Conservation (phyloP, 305 asterid genomes). For the Striga hermonthica region DNA sequence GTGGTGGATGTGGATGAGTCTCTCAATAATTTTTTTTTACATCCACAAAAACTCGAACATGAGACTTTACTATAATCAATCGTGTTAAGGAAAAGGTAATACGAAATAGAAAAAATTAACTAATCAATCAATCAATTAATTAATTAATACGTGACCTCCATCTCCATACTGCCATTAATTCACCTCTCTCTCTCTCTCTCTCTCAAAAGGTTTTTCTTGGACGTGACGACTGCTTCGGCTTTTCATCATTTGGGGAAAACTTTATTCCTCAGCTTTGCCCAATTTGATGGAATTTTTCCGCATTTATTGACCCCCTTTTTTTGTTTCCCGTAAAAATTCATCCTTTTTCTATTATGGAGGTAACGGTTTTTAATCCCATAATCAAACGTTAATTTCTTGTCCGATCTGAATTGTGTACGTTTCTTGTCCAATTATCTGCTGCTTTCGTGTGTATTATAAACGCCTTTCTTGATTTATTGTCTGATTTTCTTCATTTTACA, state of each 20-base stretch:
- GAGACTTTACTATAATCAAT: too few relatives aligned
- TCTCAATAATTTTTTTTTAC: too few relatives aligned
- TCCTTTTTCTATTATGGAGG: constrained; percentile 42
- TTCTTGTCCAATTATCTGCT: constrained; percentile 10
- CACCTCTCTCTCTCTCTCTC: constrained; percentile 28
- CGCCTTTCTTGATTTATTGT: background rate
- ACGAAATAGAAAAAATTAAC: too few relatives aligned
- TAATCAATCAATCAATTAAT: too few relatives aligned
- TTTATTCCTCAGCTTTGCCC: constrained; percentile 30
- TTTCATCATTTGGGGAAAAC: constrained; percentile 28
- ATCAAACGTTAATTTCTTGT: background rate
- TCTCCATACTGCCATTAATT: constrained; percentile 33
- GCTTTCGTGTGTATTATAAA: constrained; percentile 7
- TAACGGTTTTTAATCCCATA: constrained; percentile 27
- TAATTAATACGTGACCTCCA: constrained; percentile 40
- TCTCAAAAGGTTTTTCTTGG: constrained; percentile 39
- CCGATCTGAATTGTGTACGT: constrained; percentile 23
- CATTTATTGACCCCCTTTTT: constrained; percentile 38
- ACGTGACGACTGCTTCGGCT: constrained; percentile 41
- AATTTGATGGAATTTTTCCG: constrained; percentile 39
- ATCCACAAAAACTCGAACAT: too few relatives aligned
- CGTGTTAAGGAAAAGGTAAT: too few relatives aligned
- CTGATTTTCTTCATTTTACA: constrained; percentile 3
- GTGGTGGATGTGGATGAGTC: too few relatives aligned
- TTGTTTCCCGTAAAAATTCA: constrained; percentile 33